phyloP scores from a whole-genome alignment of 139 green algal species.

The Chlorella sp. region DNA sequence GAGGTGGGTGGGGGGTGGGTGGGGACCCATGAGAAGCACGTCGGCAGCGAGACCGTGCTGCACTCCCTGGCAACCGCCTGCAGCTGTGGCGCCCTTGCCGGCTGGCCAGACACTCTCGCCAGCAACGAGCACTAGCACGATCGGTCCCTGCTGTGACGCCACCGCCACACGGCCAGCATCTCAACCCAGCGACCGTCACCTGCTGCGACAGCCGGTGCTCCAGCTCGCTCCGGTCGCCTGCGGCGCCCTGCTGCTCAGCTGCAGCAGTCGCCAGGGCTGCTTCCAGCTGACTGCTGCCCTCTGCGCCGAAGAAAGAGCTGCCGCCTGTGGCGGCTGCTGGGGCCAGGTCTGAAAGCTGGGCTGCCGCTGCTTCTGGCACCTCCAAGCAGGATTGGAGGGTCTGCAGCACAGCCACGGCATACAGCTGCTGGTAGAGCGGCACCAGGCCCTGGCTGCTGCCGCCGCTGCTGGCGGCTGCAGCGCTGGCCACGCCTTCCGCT shows the following conservation, averaged over 20 bases:
- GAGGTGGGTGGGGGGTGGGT: no score
- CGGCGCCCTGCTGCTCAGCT: background rate
- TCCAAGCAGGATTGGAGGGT: slow-evolving; percentile 4
- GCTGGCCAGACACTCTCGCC: no score
- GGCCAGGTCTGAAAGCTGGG: background rate
- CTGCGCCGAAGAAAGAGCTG: background rate
- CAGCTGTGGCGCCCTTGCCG: background rate
- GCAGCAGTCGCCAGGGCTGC: background rate
- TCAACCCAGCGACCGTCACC: background rate
- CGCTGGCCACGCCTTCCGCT: background rate
- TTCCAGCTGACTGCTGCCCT: background rate
- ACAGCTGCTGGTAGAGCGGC: slow-evolving; percentile 35
- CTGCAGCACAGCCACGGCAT: slow-evolving; percentile 20
- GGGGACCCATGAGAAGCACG: background rate
- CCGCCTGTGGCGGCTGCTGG: no score
- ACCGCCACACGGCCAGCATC: no score
- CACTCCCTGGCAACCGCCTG: background rate
- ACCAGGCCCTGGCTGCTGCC: background rate
- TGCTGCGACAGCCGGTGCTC: background rate
- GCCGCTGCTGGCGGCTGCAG: background rate
- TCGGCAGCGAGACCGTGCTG: background rate
- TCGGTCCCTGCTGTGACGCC: no score
- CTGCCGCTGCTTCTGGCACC: background rate
- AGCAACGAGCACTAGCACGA: no score
- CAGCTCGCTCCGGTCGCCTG: background rate